Base-by-base conservation (phyloP, 2,329 filamentous ascomycete species). In the Blumeriella jaapii region DNA sequence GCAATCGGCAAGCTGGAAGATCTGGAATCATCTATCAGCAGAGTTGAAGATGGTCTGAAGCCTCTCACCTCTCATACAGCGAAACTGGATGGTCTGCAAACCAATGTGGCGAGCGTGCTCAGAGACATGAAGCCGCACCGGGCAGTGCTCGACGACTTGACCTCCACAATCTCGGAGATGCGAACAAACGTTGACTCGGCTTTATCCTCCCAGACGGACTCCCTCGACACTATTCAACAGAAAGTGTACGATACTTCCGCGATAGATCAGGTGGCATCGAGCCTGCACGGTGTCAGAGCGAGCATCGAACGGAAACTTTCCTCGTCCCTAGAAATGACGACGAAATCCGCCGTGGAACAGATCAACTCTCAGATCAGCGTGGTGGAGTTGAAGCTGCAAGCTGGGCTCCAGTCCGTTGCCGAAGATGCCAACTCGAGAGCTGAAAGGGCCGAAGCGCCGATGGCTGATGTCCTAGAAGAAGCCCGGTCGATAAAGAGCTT, bases 261-360 rank as follows among this genome's bases (percentile, higher is more conserved):
- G 1, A 14, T 20, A 11, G 31, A 39, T 12, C 31, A 17, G 2
- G 13, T 39, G 25, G 15, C 25, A 3, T 20, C 36, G n/a, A 29
- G 11, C 2, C 10, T 39, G 12, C 34, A 26, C 10, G 15, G 26
- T 2, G 1, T 39, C 1, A 30, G 34, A 10, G 16, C 36, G 5
- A 29, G 17, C n/a, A 39, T 39, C 16, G 36, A 34, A 18, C 16
- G 23, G 15, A 34, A 34, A 18, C n/a, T 39, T 7, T 27, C 31
- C 4, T 16, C 20, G 8, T 27, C 25, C 5, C 25, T 30, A 4
- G 28, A 24, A 29, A 19, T 6, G 5, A 29, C 25, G 3, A 19
- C 31, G 7, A 23, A 23, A 26, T 34, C 36, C 14, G 25, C 31
- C 4, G 13, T 30, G 3, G 31, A 33, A 25, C 29, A 28, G 5